Evolutionary conservation across 768 basidiomycete species (phyloP).

Genomic region (Nidularia pulvinata): DNA sequence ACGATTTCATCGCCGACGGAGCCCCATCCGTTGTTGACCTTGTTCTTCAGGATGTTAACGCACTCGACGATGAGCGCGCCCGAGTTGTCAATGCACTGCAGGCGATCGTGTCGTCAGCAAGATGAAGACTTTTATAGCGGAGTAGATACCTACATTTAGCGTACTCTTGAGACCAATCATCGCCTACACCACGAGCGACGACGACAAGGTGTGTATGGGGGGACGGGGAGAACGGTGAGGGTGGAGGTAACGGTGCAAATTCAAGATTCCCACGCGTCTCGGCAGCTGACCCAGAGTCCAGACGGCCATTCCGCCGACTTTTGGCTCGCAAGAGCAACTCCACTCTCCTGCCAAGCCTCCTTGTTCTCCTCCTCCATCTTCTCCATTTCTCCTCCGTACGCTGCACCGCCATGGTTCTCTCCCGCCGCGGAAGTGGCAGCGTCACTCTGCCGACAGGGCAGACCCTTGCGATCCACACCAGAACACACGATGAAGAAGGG

Average conservation of each 20-base stretch:
- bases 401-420: conserved; percentile 51
- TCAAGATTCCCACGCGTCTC: conserved; percentile 17
- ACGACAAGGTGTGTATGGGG: neutral
- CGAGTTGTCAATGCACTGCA: conserved; percentile 94
- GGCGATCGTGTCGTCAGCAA: neutral
- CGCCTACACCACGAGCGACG: conserved; percentile 4
- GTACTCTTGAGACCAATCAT: conserved; percentile 98
- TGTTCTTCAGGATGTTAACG: conserved; percentile 95
- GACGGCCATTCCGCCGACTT: neutral
- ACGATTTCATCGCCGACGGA: conserved; percentile 95
- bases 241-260: conserved; percentile 6
- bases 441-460: conserved; percentile 73
- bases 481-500: conserved; percentile 85
- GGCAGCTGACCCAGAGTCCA: too few species aligned
- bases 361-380: neutral
- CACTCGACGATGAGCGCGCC: conserved; percentile 95
- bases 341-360: neutral
- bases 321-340: neutral
- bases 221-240: conserved; percentile 5
- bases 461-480: conserved; percentile 83
- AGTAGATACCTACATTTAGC: conserved; percentile 63
- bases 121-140: neutral
- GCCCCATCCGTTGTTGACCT: conserved; percentile 95
- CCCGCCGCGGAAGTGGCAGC: conserved; percentile 79
- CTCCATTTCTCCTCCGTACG: neutral